Conservation (phyloP, 768 basidiomycete genomes). For the Lepiota brunneoincarnata region DNA sequence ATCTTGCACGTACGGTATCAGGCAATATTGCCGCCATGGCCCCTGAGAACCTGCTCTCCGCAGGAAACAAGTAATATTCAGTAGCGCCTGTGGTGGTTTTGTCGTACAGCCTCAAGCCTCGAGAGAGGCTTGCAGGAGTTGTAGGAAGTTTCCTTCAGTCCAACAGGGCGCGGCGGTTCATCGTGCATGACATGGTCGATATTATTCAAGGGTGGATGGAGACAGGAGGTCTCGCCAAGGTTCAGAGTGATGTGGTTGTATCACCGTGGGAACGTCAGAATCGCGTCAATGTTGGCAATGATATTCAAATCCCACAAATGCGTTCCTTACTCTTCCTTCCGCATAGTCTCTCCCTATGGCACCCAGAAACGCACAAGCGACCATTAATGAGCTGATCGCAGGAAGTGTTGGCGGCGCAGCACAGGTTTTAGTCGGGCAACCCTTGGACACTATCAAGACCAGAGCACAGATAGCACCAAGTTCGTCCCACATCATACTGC, state of each 20-base stretch:
- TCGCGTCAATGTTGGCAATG: slow-evolving; percentile 23
- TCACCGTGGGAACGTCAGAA: slow-evolving; percentile 6
- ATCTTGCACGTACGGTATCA: no score
- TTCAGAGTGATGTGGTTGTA: neutral
- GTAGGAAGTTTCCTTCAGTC: no score
- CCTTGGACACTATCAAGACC: slow-evolving; percentile 86
- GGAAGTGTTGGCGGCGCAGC: slow-evolving; percentile 92
- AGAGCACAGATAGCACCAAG: slow-evolving; percentile 85
- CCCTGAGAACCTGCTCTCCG: no score
- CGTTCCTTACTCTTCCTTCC: neutral
- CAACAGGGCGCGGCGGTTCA: no score
- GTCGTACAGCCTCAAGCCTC: no score
- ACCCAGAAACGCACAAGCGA: slow-evolving; percentile 38
- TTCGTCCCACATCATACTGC: slow-evolving; percentile 30
- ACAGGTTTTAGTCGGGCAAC: slow-evolving; percentile 94
- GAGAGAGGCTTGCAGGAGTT: no score
- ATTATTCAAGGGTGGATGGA: no score
- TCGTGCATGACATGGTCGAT: no score
- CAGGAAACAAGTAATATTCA: no score
- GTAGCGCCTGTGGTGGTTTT: no score
- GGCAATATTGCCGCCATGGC: no score
- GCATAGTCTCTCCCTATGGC: slow-evolving; percentile 9
- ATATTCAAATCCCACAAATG: slow-evolving; percentile 6
- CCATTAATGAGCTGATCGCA: slow-evolving; percentile 79
- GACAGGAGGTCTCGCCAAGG: no score